These are phyloP conservation scores for Cordyceps militaris DNA, from an alignment of 2,329 filamentous ascomycete genomes.

Conservation along the genomic window DNA sequence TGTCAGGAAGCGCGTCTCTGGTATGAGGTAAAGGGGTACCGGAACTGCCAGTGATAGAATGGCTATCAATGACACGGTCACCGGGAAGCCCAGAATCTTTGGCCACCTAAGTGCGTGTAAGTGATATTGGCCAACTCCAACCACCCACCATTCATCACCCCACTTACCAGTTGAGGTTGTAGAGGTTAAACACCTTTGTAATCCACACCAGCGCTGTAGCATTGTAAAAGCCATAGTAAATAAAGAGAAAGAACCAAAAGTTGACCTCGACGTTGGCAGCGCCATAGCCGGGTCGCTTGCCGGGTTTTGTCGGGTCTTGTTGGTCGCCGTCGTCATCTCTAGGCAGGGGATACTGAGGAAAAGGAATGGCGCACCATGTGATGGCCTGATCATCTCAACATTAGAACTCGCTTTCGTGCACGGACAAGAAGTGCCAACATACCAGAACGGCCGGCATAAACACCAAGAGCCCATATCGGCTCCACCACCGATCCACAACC, in stretches of 20 bases:
- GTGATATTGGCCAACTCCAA: neutral
- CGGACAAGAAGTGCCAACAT: constrained; percentile 21
- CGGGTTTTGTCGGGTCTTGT: constrained; percentile 14
- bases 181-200: constrained; percentile 65
- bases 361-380: constrained; percentile 58
- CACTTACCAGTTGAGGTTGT: constrained; percentile 56
- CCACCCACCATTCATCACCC: neutral
- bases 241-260: constrained; percentile 65
- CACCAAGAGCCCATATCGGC: constrained; percentile 53
- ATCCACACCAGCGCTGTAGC: constrained; percentile 62
- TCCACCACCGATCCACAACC: constrained; percentile 57
- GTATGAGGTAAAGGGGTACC: constrained; percentile 52
- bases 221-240: constrained; percentile 65
- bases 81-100: constrained; percentile 53
- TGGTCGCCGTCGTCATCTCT: constrained; percentile 33
- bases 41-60: constrained; percentile 52
- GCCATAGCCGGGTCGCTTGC: constrained; percentile 45
- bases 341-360: constrained; percentile 54
- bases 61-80: constrained; percentile 56
- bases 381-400: constrained; percentile 41
- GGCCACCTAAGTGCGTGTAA: constrained; percentile 44
- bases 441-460: constrained; percentile 55
- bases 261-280: constrained; percentile 56
- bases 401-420: neutral
- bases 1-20: constrained; percentile 46